phyloP scores from a whole-genome alignment of 23 red algal genomes.

The Gracilariopsis chorda region DNA sequence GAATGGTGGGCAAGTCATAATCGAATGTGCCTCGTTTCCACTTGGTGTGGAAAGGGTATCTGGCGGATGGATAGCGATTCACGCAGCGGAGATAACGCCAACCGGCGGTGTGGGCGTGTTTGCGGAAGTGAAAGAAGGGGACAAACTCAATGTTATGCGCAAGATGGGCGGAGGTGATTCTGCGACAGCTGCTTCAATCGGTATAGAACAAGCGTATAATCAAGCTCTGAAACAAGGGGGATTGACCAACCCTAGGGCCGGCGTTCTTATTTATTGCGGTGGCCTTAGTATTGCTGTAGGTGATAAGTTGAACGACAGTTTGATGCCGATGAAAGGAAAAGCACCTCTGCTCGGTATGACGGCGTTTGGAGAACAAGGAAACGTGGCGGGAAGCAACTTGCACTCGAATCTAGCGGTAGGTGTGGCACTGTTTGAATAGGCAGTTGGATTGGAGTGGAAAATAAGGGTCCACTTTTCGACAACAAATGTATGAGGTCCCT shows the following conservation, averaged over 20 bases:
- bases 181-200: slow-evolving; percentile 35
- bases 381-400: not conserved
- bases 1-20: slow-evolving; percentile 22
- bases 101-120: slow-evolving; percentile 36
- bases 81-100: slow-evolving; percentile 25
- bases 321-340: slow-evolving; percentile 12
- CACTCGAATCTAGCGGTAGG: slow-evolving; percentile 55
- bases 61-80: slow-evolving; percentile 40
- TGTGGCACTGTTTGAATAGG: slow-evolving; percentile 43
- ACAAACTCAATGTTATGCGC: slow-evolving; percentile 14
- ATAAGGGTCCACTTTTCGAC: not conserved
- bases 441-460: no score
- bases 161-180: slow-evolving; percentile 21
- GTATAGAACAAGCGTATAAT: slow-evolving; percentile 18
- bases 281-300: slow-evolving; percentile 63
- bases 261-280: slow-evolving; percentile 59
- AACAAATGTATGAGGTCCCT: not conserved
- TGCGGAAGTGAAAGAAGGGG: slow-evolving; percentile 52
- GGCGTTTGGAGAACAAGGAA: slow-evolving; percentile 62
- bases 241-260: slow-evolving; percentile 40
- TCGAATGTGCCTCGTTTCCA: slow-evolving; percentile 36
- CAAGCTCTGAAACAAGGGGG: not conserved
- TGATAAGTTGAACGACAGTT: slow-evolving; percentile 1
- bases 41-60: not conserved
- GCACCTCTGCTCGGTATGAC: slow-evolving; percentile 44